These are phyloP conservation scores for Saccharomycopsis guyanensis DNA, from an alignment of 805 yeast species.

Conservation along the genomic window DNA sequence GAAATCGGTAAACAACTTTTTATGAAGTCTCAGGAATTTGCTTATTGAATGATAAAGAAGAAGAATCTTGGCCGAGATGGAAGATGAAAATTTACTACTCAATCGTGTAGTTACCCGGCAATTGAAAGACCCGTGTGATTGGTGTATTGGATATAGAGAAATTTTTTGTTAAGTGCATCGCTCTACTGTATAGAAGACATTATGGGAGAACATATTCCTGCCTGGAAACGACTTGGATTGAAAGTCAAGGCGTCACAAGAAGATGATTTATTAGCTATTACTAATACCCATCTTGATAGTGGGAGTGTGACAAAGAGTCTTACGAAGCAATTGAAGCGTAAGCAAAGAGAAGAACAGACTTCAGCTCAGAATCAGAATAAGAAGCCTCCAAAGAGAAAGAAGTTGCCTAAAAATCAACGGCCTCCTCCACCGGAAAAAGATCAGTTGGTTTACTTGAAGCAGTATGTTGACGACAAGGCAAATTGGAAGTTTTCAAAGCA, in stretches of 20 bases:
- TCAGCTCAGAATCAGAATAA: constrained; percentile 27
- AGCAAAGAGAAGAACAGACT: constrained; percentile 20
- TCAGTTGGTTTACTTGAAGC: constrained; percentile 58
- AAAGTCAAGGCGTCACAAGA: constrained; percentile 40
- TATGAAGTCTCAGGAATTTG: neutral
- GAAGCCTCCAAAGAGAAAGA: constrained; percentile 63
- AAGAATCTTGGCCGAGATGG: neutral
- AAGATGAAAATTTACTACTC: too few relatives aligned
- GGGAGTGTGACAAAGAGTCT: constrained; percentile 35
- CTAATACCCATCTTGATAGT: constrained; percentile 38
- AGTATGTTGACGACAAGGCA: constrained; percentile 44
- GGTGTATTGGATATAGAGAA: too few relatives aligned
- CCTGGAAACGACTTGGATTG: constrained; percentile 77
- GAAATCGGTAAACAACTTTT: too few relatives aligned
- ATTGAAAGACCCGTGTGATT: too few relatives aligned
- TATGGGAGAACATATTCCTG: constrained; percentile 43
- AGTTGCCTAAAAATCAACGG: constrained; percentile 61
- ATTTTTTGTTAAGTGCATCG: neutral
- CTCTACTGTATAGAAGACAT: neutral
- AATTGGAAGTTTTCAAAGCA: constrained; percentile 83
- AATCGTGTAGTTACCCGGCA: neutral
- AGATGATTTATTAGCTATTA: constrained; percentile 37
- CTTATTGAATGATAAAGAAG: constrained; percentile 8
- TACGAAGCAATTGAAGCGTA: constrained; percentile 32
- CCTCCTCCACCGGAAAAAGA: constrained; percentile 63